Evolutionary conservation across 495 filamentous ascomycete species (phyloP), one percentile per base, ranked within the genome.

Genomic region (Aspergillus heteromorphus): DNA sequence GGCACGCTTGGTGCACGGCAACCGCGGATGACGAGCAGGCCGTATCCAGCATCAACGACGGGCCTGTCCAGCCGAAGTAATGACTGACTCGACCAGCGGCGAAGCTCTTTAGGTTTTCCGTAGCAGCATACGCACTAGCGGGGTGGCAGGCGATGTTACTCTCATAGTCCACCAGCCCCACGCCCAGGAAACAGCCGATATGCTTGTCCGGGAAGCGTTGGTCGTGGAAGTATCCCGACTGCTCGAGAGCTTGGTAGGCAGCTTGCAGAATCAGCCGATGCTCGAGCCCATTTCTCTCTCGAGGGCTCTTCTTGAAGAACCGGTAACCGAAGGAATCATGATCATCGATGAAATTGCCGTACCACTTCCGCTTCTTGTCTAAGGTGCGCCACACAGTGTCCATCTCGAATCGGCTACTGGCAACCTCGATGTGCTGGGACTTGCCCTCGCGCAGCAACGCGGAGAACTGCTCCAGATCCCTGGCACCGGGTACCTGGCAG

Each of bases 41-140:
- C 0, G 77, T 79, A 56, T 79, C 73, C n/a, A 73, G 41, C 0
- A 61, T 68, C 1, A 73, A 11, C 0, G 60, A 57, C 1, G 78
- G 75, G 10, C 78, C 76, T 7, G 65, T 75, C 74, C 73, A 79
- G 5, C 72, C 75, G 58, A 77, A 79, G 45, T 62, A 68, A 41
- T 73, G 68, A 23, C 55, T 60, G 0, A 77, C 49, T 10, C 55
- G 55, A 10, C 73, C 74, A 6, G 59, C 23, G 14, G 66, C 45
- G 50, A 72, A 76, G 11, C 54, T 54, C 30, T 57, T 50, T 0
- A 70, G 56, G 13, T 42, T 64, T 0, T 73, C 73, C 0, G 64
- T 67, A 0, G 68, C 64, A 0, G 74, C 36, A 49, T 65, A 77
- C 0, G 73, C 72, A 34, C 53, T 75, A 0, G 74, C 50, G 0